These are phyloP conservation scores for Pneumocystis oryctolagi DNA, from an alignment of 1,139 yeast species.

Conservation along the genomic window DNA sequence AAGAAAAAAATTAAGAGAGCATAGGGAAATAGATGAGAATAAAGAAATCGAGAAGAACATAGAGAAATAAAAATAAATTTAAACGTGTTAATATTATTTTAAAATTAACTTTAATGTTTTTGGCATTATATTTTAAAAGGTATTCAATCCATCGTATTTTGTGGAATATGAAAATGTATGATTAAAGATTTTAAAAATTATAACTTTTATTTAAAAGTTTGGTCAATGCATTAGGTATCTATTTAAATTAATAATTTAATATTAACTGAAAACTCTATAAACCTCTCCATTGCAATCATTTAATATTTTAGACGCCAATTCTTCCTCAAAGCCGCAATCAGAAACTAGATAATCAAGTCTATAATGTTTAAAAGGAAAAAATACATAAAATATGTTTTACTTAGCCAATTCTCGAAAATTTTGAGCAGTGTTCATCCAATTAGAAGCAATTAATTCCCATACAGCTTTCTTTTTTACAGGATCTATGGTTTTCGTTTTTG, in stretches of 20 bases:
- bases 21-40: neutral
- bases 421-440: slow-evolving; percentile 10
- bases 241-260: neutral
- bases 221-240: neutral
- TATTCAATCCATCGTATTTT: neutral
- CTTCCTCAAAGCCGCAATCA: neutral
- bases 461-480: slow-evolving; percentile 1
- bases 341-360: neutral
- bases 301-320: neutral
- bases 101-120: neutral
- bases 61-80: neutral
- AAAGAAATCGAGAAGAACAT: neutral
- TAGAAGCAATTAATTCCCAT: slow-evolving; percentile 4
- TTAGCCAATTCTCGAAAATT: neutral
- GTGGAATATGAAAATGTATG: neutral
- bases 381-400: neutral
- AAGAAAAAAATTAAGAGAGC: slow-evolving; percentile 19
- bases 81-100: neutral
- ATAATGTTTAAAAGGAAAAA: neutral
- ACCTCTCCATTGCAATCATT: neutral
- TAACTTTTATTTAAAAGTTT: neutral
- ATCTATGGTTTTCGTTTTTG: slow-evolving; percentile 19
- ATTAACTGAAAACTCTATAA: neutral
- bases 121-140: neutral
- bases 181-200: neutral